phyloP scores from a whole-genome alignment of 345 rosid species.

The Ceriops decandra region DNA sequence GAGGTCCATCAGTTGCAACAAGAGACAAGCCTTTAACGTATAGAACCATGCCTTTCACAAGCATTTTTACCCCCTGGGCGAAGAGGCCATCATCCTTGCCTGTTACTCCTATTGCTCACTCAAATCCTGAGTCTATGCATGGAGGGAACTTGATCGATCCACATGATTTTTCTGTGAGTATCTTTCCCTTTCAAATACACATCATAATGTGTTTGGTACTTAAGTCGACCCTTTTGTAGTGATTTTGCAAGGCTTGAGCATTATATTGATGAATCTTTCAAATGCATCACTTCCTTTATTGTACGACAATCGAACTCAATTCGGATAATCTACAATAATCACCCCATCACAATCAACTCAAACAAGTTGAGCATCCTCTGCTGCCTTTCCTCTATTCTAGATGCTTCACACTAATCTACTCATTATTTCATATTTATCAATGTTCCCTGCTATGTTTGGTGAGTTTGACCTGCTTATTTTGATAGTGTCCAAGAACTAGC shows the following conservation, averaged over 20 bases:
- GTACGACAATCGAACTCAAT: too few relatives aligned
- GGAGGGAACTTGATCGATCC: slow-evolving; percentile 47
- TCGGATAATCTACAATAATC: too few relatives aligned
- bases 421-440: neutral
- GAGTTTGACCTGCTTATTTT: neutral
- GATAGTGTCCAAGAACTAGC: neutral
- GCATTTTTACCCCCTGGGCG: slow-evolving; percentile 48
- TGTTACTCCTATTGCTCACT: slow-evolving; percentile 59
- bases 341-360: too few relatives aligned
- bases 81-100: slow-evolving; percentile 69
- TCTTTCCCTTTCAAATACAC: neutral
- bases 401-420: too few relatives aligned
- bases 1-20: slow-evolving; percentile 36
- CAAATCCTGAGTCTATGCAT: slow-evolving; percentile 86
- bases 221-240: neutral
- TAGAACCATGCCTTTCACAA: slow-evolving; percentile 58
- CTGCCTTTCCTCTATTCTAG: neutral
- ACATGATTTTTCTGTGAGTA: slow-evolving; percentile 43
- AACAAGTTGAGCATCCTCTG: neutral
- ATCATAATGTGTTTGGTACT: neutral
- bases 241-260: neutral
- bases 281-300: neutral
- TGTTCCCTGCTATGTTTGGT: too few relatives aligned
- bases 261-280: too few relatives aligned
- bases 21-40: slow-evolving; percentile 34